Evolutionary conservation across 441 rosid genomes (phyloP), one percentile per base, ranked within the genome.

Genomic region (Pelargonium australe): DNA sequence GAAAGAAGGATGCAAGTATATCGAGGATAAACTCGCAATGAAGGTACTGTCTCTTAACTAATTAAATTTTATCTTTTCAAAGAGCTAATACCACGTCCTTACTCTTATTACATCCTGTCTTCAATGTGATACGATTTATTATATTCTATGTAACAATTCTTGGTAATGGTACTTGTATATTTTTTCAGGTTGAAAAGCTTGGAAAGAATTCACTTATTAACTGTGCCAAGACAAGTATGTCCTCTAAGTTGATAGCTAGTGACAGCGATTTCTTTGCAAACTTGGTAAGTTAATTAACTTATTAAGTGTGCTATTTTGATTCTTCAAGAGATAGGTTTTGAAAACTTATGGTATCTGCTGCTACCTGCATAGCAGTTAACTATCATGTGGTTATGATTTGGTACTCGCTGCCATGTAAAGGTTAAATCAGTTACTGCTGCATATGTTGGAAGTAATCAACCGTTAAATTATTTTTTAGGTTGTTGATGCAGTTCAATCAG

Each of bases 211-310:
- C 95, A 76, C 81, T 95, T 62, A 74, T 92, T 28, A 95, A 92
- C 78, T 92, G 95, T 82, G 99, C 98, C 47, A 95, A 95, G 79
- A 95, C 98, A 65, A 92, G 97, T 83, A 92, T 95, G 96, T 95
- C 99, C 68, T 95, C 99, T 0, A 95, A 92, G 84, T 79, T 95
- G 85, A 90, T 95, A 81, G 86, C 89, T 65, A 85, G 81, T 73
- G 97, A 95, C 83, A 87, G 96, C 63, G 91, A 95, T 86, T 86
- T 90, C 85, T 95, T 92, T 69, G 97, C 98, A 19, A 87, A 90
- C 81, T 66, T 92, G 97, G 99, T 92, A 87, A 63, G 75, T 34
- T 11, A 51, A 49, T 72, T 74, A 20, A 16, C 45, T 25, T 20
- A 7, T 41, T 31, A 31, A 31, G 37, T 31, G 37, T 31, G 37